phyloP scores from a whole-genome alignment of 2,329 filamentous ascomycete genomes.

The Simplicillium sp. region DNA sequence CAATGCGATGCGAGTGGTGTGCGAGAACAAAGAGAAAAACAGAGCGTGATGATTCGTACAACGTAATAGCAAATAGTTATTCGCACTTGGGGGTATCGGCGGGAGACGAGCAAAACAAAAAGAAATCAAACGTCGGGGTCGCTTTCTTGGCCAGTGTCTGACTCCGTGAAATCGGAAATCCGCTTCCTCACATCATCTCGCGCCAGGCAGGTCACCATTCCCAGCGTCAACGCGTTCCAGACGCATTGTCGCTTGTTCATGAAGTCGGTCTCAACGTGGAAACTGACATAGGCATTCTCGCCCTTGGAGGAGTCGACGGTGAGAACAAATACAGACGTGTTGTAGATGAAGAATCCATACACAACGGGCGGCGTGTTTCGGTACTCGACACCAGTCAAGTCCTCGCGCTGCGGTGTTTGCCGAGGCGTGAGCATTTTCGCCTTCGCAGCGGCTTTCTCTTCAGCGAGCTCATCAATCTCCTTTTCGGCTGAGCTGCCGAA shows the following conservation, averaged over 20 bases:
- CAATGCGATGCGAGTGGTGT: background rate
- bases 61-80: background rate
- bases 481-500: background rate
- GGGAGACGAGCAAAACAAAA: no score
- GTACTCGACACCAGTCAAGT: constrained; percentile 8
- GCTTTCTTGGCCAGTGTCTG: constrained; percentile 18
- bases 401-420: constrained; percentile 5
- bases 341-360: constrained; percentile 32
- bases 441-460: constrained; percentile 1
- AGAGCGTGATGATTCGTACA: background rate
- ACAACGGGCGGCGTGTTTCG: constrained; percentile 27
- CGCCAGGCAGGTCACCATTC: constrained; percentile 27
- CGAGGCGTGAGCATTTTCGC: background rate
- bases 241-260: constrained; percentile 27
- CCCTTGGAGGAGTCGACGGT: constrained; percentile 28
- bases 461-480: constrained; percentile 8
- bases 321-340: constrained; percentile 27
- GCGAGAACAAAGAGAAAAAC: background rate
- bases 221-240: constrained; percentile 34
- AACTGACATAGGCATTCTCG: constrained; percentile 26
- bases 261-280: constrained; percentile 31
- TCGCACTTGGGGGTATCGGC: no score
- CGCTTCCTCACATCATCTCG: constrained; percentile 27
- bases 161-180: constrained; percentile 23
- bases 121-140: constrained; percentile 25